Evolutionary conservation across 2,329 filamentous ascomycete genomes (phyloP), one percentile per base, ranked within the genome.

Genomic region (Penicillium sp.): DNA sequence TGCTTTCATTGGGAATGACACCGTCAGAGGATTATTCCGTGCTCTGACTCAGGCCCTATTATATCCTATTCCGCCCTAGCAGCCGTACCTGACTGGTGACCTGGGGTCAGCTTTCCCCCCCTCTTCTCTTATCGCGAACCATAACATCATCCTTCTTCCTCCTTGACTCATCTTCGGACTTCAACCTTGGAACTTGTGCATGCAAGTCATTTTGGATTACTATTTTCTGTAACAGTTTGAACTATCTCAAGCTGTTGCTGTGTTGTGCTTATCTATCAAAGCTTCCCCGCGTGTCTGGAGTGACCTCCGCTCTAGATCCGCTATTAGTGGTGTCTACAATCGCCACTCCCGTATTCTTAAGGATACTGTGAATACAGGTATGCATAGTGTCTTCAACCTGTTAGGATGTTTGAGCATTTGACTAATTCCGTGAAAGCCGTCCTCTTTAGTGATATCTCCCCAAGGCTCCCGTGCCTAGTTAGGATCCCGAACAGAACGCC

Each of bases 271-370:
- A 64, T 63, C 63, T 62, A 61, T 64, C 58, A 57, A 60, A 65
- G 59, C 65, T 62, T 65, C 63, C 63, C 59, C 59, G 66, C 64
- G 63, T 65, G 62, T 68, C 63, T 55, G 60, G 58, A 56, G 62
- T 57, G 52, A 56, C 55, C 54, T 61, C 61, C 64, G 60, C 61
- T 67, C 61, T 56, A 60, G 65, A 63, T 68, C 65, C 61, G 60
- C 54, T 50, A 50, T 21, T 16, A 25, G 51, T 52, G 50, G 50
- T 53, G 29, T 6, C 40, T 46, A 3, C 45, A 15, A 21, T 49
- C 39, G 18, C 45, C 39, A 44, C 46, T 27, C 23, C 40, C 9
- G 21, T 35, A 23, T 29, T 23, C 29, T 31, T 13, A 25, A 18
- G 46, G 25, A 44, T 29, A 50, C 21, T 25, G 41, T 50, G 16